Evolutionary conservation across 2,329 filamentous ascomycete genomes (phyloP).

Genomic region (Diaporthe caulivora): DNA sequence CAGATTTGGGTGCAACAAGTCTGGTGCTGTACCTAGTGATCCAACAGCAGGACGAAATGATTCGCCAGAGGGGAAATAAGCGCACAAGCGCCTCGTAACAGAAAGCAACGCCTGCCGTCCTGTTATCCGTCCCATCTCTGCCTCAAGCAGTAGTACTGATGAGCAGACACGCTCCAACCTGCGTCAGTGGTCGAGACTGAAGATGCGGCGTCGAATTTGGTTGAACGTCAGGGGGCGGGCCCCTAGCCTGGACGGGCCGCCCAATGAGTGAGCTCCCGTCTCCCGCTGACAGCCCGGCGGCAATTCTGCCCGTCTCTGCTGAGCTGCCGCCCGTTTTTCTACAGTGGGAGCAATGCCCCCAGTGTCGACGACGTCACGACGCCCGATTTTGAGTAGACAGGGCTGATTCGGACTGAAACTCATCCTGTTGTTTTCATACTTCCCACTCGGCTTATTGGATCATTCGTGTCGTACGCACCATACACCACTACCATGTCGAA

Average conservation of each 20-base stretch:
- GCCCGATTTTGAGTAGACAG: slow-evolving; percentile 4
- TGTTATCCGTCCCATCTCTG: background rate
- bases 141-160: background rate
- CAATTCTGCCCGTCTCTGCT: slow-evolving; percentile 26
- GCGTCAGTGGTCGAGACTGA: slow-evolving; percentile 9
- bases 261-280: slow-evolving; percentile 29
- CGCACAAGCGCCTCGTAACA: background rate
- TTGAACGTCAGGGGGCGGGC: slow-evolving; percentile 23
- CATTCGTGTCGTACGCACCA: background rate
- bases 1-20: background rate
- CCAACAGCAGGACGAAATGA: background rate
- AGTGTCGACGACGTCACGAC: slow-evolving; percentile 33
- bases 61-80: background rate
- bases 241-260: background rate
- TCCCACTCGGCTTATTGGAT: background rate
- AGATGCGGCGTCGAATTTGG: slow-evolving; percentile 18
- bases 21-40: background rate
- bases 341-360: slow-evolving; percentile 2
- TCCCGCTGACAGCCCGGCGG: slow-evolving; percentile 30
- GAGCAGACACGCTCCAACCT: background rate
- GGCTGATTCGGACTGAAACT: slow-evolving; percentile 24
- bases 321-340: slow-evolving; percentile 29
- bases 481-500: slow-evolving; percentile 53
- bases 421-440: slow-evolving; percentile 18
- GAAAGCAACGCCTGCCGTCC: background rate